Base-by-base conservation (phyloP, 2,329 filamentous ascomycete species). In the Thelonectria olida region DNA sequence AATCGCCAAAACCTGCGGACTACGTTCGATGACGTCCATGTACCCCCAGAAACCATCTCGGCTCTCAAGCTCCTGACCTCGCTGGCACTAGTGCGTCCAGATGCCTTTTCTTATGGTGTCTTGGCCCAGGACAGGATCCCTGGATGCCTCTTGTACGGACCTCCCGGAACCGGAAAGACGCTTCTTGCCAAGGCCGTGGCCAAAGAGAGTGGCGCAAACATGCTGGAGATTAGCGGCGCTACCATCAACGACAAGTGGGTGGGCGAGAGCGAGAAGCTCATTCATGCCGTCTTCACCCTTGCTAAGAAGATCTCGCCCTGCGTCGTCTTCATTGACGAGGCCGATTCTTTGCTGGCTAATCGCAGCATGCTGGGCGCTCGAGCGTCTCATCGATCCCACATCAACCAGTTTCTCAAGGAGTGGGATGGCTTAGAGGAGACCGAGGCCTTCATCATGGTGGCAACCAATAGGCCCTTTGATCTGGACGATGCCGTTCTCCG, bases 231-330 rank as follows among this genome's bases (percentile, higher is more conserved):
- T 41, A 94, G 90, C 66, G 95, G 93, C 3, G 93, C 93, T 2
- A 92, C 93, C 67, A 92, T 99, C 69, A 96, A 97, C 76, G 92
- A 97, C 75, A 98, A 96, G 86, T 98, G 92, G 76, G 92, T 98
- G 4, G 96, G 96, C 20, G 93, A 98, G 76, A 92, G 92, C 61
- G 96, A 99, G 80, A 98, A 98, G 84, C 97, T 97, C 73, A 92
- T 98, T 54, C 90, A 91, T 53, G 95, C 95, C 0, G 89, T 98
- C 39, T 99, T 99, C 79, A 91, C 88, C 1, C 83, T 98, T 0
- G 96, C 96, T 4, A 93, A 93, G 78, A 97, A 97, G 76, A 85
- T 97, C 7, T 90, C 91, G 2, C 96, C 96, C 0, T 94, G 94
- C 72, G 90, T 99, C 15, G 92, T 99, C 51, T 98, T 99, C 79